Percentiles rank a stretch among this genome's conserved stretches.
Conservation (phyloP, 371 early-diverging fungal genomes). For the Polyrhizophydium stewartii region DNA sequence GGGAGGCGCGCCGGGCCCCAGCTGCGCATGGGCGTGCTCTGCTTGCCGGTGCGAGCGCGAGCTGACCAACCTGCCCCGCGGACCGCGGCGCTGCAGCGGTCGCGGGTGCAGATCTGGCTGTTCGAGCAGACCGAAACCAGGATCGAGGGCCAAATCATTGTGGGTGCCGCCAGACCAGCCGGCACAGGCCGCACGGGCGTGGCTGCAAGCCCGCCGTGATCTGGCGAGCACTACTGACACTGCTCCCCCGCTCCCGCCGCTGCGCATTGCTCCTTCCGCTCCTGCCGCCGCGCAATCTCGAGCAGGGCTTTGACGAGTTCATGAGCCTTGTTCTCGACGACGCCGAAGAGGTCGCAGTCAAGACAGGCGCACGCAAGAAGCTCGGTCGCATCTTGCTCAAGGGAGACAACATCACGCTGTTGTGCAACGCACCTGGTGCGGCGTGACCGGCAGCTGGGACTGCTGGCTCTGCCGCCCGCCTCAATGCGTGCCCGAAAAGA, state of each 20-base stretch:
- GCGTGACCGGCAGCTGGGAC: no score
- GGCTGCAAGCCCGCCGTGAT: no score
- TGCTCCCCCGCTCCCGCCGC: no score
- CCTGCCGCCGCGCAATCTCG: neutral
- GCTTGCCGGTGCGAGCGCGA: no score
- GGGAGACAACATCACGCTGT: conserved; percentile 79
- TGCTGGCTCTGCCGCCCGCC: no score
- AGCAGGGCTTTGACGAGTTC: conserved; percentile 96
- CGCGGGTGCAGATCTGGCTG: conserved; percentile 89
- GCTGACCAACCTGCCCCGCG: no score
- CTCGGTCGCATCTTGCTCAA: conserved; percentile 83
- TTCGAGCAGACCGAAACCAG: conserved; percentile 79
- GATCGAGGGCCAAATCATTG: conserved; percentile 90
- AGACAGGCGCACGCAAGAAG: conserved; percentile 62
- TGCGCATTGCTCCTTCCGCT: no score
- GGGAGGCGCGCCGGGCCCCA: no score
- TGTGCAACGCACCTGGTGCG: conserved; percentile 9
- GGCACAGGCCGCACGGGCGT: no score
- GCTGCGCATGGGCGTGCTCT: no score
- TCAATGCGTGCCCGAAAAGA: no score
- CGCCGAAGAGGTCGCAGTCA: conserved; percentile 75
- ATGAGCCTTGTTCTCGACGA: conserved; percentile 93
- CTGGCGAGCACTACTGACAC: no score
- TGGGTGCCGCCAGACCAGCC: conserved; percentile 15
- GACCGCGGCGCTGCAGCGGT: conserved; percentile 74